phyloP scores from a whole-genome alignment of 441 rosid genomes.

The Aquilaria agallochum region DNA sequence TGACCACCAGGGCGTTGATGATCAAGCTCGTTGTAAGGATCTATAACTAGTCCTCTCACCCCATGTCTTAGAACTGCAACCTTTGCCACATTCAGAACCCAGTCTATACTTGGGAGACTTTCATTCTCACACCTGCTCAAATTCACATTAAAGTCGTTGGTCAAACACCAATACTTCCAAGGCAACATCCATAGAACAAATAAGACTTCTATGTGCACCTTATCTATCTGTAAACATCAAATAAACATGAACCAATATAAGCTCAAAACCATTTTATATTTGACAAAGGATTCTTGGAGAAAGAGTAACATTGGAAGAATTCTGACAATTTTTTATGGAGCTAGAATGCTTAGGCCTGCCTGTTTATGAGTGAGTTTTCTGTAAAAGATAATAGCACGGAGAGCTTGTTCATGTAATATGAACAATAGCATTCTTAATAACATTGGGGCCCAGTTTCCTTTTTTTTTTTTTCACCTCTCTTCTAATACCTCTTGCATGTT shows the following conservation, averaged over 20 bases:
- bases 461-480: too few relatives aligned
- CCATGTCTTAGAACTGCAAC: conserved; percentile 94
- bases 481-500: background rate
- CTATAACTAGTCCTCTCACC: conserved; percentile 91
- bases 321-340: too few relatives aligned
- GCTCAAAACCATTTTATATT: too few relatives aligned
- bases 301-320: too few relatives aligned
- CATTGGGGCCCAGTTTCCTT: too few relatives aligned
- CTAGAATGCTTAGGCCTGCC: too few relatives aligned
- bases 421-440: too few relatives aligned
- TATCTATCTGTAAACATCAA: conserved; percentile 49
- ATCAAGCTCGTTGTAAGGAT: conserved; percentile 98
- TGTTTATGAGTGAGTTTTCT: too few relatives aligned
- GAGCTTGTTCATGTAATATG: too few relatives aligned
- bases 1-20: conserved; percentile 81
- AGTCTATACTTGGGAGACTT: conserved; percentile 72
- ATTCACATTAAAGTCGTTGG: conserved; percentile 15
- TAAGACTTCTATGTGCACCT: conserved; percentile 1
- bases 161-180: background rate
- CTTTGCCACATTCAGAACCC: conserved; percentile 92
- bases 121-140: conserved; percentile 83
- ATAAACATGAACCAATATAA: background rate
- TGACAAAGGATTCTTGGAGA: too few relatives aligned
- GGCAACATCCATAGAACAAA: conserved; percentile 9
- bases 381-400: too few relatives aligned